A percentile compares a stretch with the other conserved stretches of the same genome.
These are phyloP conservation scores for Debaryomyces robertsiae DNA, from an alignment of 1,139 yeast genomes.

Conservation along the genomic window DNA sequence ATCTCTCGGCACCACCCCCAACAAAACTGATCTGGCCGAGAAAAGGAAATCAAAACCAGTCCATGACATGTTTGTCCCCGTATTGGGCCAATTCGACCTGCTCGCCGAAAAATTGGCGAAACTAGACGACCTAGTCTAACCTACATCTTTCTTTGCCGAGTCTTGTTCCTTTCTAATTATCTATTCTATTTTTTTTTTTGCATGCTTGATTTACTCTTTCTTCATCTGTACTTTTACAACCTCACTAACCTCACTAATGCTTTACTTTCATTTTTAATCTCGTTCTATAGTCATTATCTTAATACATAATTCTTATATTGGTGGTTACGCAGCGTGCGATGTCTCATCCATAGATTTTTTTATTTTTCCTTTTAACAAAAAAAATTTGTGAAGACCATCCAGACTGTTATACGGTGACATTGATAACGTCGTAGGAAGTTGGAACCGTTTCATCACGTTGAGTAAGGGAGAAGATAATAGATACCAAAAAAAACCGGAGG, in stretches of 20 bases:
- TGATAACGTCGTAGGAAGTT: background rate
- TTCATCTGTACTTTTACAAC: background rate
- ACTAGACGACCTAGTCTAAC: constrained; percentile 30
- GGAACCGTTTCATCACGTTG: constrained; percentile 1
- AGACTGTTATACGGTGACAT: background rate
- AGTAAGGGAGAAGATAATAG: background rate
- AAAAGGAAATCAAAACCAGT: constrained; percentile 39
- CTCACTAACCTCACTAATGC: too few relatives aligned
- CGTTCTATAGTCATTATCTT: background rate
- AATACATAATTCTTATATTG: background rate
- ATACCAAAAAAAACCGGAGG: background rate
- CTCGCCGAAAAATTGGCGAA: constrained; percentile 49
- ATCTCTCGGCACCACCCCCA: constrained; percentile 19
- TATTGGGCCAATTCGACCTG: constrained; percentile 48
- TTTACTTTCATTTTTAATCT: background rate
- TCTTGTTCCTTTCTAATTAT: too few relatives aligned
- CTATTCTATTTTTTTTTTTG: too few relatives aligned
- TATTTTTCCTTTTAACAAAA: constrained; percentile 2
- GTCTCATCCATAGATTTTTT: constrained; percentile 10
- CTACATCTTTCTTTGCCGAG: background rate
- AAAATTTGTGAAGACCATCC: constrained; percentile 4
- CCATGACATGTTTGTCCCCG: constrained; percentile 50
- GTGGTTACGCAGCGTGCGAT: constrained; percentile 10
- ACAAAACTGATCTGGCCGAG: constrained; percentile 15
- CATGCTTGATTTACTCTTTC: background rate